phyloP scores from a whole-genome alignment of 31 red algal species.

The Odonthalia washingtoniensis region DNA sequence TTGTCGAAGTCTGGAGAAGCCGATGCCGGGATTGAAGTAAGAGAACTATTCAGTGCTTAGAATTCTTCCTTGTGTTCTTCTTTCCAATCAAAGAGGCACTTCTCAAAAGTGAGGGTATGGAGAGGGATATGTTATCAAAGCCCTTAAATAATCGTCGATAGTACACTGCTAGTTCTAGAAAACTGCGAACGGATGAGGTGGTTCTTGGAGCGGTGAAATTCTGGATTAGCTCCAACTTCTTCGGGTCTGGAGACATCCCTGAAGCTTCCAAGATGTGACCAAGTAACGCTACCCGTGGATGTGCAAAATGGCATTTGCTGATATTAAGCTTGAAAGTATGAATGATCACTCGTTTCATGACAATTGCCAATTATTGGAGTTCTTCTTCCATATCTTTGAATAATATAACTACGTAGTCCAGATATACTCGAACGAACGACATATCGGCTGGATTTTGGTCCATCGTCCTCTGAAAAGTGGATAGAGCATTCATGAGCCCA shows the following conservation, averaged over 20 bases:
- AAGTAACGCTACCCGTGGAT: no score
- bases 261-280: no score
- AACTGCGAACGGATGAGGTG: not conserved
- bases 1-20: slow-evolving; percentile 22
- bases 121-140: not conserved
- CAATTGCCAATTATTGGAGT: not conserved
- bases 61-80: not conserved
- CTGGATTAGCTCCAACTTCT: no score
- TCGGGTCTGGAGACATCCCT: no score
- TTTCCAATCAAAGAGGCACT: not conserved
- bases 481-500: not conserved
- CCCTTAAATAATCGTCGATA: not conserved
- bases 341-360: not conserved
- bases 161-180: slow-evolving; percentile 7
- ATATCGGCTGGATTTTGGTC: not conserved
- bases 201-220: not conserved
- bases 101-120: not conserved
- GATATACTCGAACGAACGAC: not conserved
- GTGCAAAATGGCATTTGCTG: no score
- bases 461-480: not conserved
- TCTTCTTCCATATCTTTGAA: slow-evolving; percentile 9
- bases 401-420: not conserved
- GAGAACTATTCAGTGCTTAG: not conserved
- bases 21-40: not conserved
- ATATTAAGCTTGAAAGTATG: not conserved